A percentile compares a stretch with the other conserved stretches of the same genome.
Evolutionary conservation across 2,329 filamentous ascomycete genomes (phyloP).

Genomic region (Bimuria novae-zelandiae): DNA sequence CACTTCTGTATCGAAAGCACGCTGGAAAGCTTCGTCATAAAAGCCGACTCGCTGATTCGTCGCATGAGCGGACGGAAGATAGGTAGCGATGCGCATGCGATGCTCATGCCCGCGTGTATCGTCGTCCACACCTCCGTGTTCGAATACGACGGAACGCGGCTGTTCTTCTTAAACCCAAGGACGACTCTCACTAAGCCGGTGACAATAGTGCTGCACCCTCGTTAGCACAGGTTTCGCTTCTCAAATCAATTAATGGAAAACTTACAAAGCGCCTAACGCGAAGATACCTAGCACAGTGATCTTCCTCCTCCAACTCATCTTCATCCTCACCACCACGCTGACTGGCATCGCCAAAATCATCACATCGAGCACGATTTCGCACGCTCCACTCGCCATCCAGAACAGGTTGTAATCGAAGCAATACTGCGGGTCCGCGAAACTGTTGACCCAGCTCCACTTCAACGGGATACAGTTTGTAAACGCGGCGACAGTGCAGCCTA

Average conservation of each 20-base stretch:
- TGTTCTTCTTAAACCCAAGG: neutral
- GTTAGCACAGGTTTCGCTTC: neutral
- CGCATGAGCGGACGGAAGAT: constrained; percentile 8
- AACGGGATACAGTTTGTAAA: constrained; percentile 11
- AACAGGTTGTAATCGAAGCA: constrained; percentile 11
- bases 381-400: constrained; percentile 11
- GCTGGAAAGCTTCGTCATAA: constrained; percentile 1
- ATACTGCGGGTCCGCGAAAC: constrained; percentile 4
- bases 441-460: constrained; percentile 11
- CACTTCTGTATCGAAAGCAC: neutral
- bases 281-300: constrained; percentile 9
- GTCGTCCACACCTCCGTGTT: constrained; percentile 10
- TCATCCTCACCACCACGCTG: constrained; percentile 11
- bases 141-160: constrained; percentile 2
- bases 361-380: constrained; percentile 8
- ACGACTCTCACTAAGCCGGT: constrained; percentile 8
- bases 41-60: neutral
- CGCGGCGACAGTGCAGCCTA: constrained; percentile 10
- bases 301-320: constrained; percentile 2
- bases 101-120: constrained; percentile 10
- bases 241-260: neutral
- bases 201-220: neutral
- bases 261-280: constrained; percentile 8
- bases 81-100: constrained; percentile 7
- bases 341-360: constrained; percentile 9